Conservation (phyloP, 129 eudicot genomes). For the Mikania micrantha region DNA sequence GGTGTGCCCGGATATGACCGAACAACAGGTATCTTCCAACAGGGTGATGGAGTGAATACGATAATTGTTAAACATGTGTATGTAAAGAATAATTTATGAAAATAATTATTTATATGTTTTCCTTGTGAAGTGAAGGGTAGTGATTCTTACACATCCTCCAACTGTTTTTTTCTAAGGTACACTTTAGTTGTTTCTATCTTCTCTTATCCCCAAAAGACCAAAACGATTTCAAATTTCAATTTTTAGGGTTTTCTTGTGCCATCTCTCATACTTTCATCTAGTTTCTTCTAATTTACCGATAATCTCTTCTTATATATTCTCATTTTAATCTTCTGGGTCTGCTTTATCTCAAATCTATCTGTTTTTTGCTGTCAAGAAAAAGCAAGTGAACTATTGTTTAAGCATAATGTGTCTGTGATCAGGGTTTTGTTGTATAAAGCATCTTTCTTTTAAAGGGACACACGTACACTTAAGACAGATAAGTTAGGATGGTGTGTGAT, state of each 20-base stretch:
- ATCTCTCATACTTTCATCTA: not conserved
- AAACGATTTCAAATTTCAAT: not conserved
- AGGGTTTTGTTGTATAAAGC: conserved; percentile 16
- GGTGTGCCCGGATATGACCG: too few species aligned
- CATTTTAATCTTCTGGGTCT: not conserved
- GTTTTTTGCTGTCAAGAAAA: too few species aligned
- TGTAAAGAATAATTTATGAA: too few species aligned
- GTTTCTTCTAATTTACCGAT: not conserved
- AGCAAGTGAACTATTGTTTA: not conserved
- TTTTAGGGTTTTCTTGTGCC: conserved; percentile 35
- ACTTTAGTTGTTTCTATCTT: conserved; percentile 2
- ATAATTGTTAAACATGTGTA: too few species aligned
- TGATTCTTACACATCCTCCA: too few species aligned
- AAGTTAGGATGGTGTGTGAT: not conserved
- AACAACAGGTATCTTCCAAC: too few species aligned
- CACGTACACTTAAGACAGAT: not conserved
- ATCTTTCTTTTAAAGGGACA: conserved; percentile 18
- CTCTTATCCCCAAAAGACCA: not conserved
- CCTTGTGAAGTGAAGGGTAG: too few species aligned
- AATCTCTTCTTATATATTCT: too few species aligned
- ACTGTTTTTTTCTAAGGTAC: conserved; percentile 9
- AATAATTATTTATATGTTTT: too few species aligned
- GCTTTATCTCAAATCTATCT: conserved; percentile 4
- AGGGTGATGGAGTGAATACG: too few species aligned
- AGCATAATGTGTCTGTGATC: not conserved